Evolutionary conservation across 2,329 filamentous ascomycete species (phyloP), one percentile per base, ranked within the genome.

Genomic region (Microdochium nivale): DNA sequence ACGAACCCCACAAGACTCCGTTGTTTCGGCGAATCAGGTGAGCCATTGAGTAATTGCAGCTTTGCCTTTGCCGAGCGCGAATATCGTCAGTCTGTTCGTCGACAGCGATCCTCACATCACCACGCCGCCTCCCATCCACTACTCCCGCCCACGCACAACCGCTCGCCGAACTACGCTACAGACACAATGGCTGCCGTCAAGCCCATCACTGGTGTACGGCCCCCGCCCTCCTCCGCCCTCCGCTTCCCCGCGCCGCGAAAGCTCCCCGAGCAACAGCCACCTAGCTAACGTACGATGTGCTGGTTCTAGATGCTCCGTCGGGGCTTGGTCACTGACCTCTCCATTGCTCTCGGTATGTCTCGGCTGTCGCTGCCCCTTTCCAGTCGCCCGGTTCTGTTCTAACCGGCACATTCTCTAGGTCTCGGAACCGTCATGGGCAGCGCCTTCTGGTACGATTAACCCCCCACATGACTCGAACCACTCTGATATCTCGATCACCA

Each of bases 171-270:
- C 44, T 51, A n/a, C 53, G 19, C 52, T 52, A 47, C 60, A 49
- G 49, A 68, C 66, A 72, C 59, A 69, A 80, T 80, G 76, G 75
- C n/a, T n/a, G n/a, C 78, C 60, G 63, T 81, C 67, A 70, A 72
- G 62, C 79, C 78, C 54, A 79, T 83, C 59, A 80, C 77, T 58
- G 79, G 79, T 64, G 79, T 83, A 80, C 57, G 79, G n/a, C n/a
- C n/a, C n/a, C n/a, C n/a, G n/a, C n/a, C 79, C 57, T 51, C 13
- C 23, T 21, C 48, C n/a, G n/a, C n/a, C n/a, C n/a, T n/a, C 43
- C 52, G 52, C 54, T 54, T 67, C 51, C 43, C 49, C 50, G 40
- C 23, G 24, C 48, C 32, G 43, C 24, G n/a, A n/a, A n/a, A 32
- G 32, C 48, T 54, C 47, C 47, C 51, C 49, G 32, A 49, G 47